Percentiles rank a stretch among this genome's conserved stretches.
These are phyloP conservation scores for Gossypium stocksii DNA, from an alignment of 345 rosid species.

Conservation along the genomic window DNA sequence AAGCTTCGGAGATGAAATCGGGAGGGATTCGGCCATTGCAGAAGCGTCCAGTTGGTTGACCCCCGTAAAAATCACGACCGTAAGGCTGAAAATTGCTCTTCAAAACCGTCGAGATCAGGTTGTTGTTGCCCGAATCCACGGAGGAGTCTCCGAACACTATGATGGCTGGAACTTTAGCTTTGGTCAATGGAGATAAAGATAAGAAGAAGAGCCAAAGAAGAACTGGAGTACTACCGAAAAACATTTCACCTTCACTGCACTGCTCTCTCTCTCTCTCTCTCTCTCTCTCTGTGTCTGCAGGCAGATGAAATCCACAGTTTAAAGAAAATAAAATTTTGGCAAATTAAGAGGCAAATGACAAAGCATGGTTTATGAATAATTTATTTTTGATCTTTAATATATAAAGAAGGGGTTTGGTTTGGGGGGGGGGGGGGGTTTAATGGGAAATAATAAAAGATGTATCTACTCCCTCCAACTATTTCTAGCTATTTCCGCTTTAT, in stretches of 20 bases:
- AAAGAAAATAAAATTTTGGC: not conserved
- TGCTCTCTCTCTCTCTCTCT: no score
- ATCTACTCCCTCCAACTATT: not conserved
- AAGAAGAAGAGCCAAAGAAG: constrained; percentile 13
- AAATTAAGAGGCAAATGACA: not conserved
- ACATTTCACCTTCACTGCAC: not conserved
- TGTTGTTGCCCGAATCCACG: constrained; percentile 57
- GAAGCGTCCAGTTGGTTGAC: constrained; percentile 49
- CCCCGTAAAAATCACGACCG: constrained; percentile 49
- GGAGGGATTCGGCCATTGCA: constrained; percentile 54
- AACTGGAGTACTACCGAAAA: not conserved
- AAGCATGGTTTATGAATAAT: not conserved
- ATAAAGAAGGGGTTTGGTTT: not conserved
- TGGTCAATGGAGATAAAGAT: not conserved
- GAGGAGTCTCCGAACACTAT: constrained; percentile 60
- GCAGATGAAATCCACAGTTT: not conserved
- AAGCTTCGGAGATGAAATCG: constrained; percentile 49
- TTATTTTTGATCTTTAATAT: not conserved
- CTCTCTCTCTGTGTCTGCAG: no score
- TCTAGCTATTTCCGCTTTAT: no score
- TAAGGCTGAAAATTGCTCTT: constrained; percentile 56
- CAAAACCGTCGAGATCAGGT: constrained; percentile 33
- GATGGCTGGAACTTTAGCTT: constrained; percentile 36
- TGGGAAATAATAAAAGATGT: not conserved
- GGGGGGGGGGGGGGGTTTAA: constrained; percentile 2